phyloP scores from a whole-genome alignment of 2,329 filamentous ascomycete genomes.

The Hymenotorrendiella dingleyae region DNA sequence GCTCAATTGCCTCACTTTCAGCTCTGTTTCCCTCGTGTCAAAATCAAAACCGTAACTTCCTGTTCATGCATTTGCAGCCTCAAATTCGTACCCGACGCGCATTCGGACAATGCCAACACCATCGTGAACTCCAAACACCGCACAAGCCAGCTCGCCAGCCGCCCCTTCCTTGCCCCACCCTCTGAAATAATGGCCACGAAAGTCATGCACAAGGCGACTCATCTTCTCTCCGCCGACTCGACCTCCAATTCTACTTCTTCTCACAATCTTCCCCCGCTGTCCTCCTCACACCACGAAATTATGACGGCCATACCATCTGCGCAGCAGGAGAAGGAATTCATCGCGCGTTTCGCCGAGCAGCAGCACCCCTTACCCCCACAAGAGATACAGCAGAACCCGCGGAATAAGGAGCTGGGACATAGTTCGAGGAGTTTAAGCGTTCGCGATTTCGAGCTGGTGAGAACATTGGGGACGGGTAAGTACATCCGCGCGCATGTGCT shows the following conservation, averaged over 20 bases:
- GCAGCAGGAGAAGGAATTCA: conserved; percentile 25
- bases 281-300: not conserved
- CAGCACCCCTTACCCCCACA: conserved; percentile 18
- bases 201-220: conserved; percentile 1
- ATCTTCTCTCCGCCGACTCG: not conserved
- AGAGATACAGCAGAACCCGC: conserved; percentile 21
- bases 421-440: conserved; percentile 32
- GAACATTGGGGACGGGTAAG: conserved; percentile 70
- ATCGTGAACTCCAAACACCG: conserved; percentile 1
- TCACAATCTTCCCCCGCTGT: not conserved
- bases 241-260: not conserved
- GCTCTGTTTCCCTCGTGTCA: no score
- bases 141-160: conserved; percentile 1
- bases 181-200: conserved; percentile 5
- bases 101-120: conserved; percentile 6
- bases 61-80: no score
- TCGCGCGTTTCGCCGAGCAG: conserved; percentile 21
- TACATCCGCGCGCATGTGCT: conserved; percentile 1
- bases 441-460: conserved; percentile 65
- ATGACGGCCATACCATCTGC: conserved; percentile 3
- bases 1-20: no score
- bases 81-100: no score
- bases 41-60: no score
- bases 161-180: not conserved
- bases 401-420: conserved; percentile 25